Evolutionary conservation across 306 rosid genomes (phyloP).

Genomic region (Acacia melanoxylon): DNA sequence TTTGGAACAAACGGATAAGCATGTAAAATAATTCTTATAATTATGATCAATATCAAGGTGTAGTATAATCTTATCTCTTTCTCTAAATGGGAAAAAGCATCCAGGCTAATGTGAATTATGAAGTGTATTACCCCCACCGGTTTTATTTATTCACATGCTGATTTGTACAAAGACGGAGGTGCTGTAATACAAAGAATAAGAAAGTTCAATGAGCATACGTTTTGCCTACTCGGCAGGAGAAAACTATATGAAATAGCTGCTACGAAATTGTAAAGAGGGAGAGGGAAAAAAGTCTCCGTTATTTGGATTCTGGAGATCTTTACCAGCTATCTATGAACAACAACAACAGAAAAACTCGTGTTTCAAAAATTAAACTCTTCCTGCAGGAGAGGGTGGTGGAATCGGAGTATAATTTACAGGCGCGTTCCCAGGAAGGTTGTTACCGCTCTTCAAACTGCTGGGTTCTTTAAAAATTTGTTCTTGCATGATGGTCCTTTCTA

Average conservation of each 20-base stretch:
- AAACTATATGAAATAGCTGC: not conserved
- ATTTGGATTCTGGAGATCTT: constrained; percentile 26
- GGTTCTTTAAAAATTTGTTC: constrained; percentile 37
- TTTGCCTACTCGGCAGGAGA: constrained; percentile 13
- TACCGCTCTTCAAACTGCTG: constrained; percentile 29
- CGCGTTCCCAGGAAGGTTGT: constrained; percentile 40
- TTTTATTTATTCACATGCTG: constrained; percentile 35
- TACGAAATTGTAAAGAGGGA: not conserved
- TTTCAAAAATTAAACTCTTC: constrained; percentile 61
- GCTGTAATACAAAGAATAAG: constrained; percentile 35
- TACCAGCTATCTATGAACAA: constrained; percentile 32
- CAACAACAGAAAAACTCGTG: constrained; percentile 6
- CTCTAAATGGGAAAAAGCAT: not conserved
- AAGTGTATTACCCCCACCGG: not conserved
- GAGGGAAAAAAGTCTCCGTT: constrained; percentile 5
- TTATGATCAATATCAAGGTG: too few relatives aligned
- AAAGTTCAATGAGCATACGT: constrained; percentile 35
- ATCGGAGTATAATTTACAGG: constrained; percentile 56
- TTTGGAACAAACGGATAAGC: too few relatives aligned
- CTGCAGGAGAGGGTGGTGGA: constrained; percentile 90
- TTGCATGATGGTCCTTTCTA: constrained; percentile 34
- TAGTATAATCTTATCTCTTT: not conserved
- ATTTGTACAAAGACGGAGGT: constrained; percentile 38
- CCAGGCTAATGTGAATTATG: not conserved
- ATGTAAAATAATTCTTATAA: too few relatives aligned